These are phyloP conservation scores for Fusarium algeriense DNA, from an alignment of 2,329 filamentous ascomycete species.

Conservation along the genomic window DNA sequence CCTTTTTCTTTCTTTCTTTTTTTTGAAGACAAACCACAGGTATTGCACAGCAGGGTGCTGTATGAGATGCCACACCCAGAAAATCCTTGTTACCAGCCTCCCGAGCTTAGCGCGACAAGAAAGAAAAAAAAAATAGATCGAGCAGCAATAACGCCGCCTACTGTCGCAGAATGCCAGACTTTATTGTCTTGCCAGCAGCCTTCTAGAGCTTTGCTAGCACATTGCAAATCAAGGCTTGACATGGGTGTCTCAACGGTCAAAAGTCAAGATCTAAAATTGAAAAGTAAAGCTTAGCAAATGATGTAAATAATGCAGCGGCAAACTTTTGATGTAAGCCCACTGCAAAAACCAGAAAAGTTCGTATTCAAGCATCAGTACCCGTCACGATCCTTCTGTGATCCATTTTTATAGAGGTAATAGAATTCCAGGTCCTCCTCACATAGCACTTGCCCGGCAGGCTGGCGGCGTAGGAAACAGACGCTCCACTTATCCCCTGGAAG, in stretches of 20 bases:
- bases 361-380: not conserved
- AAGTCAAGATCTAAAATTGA: not conserved
- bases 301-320: not conserved
- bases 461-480: conserved; percentile 8
- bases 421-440: conserved; percentile 6
- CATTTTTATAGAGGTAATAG: conserved; percentile 5
- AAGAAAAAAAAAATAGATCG: conserved; percentile 12
- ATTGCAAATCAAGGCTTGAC: conserved; percentile 20
- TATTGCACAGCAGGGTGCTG: conserved; percentile 1
- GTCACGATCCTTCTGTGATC: not conserved
- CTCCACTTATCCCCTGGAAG: conserved; percentile 35
- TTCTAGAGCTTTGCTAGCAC: conserved; percentile 4
- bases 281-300: conserved; percentile 4
- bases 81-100: conserved; percentile 28
- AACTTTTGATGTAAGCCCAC: not conserved
- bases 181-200: conserved; percentile 20
- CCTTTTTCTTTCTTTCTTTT: not conserved
- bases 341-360: not conserved
- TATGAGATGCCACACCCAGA: conserved; percentile 1
- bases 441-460: conserved; percentile 8
- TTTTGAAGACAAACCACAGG: not conserved
- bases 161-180: not conserved
- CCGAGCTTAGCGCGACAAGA: conserved; percentile 30
- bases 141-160: not conserved
- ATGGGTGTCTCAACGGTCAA: conserved; percentile 26